These are phyloP conservation scores for Pleurozium schreberi DNA, from an alignment of 225 moss, liverwort and hornwort genomes.

Conservation along the genomic window DNA sequence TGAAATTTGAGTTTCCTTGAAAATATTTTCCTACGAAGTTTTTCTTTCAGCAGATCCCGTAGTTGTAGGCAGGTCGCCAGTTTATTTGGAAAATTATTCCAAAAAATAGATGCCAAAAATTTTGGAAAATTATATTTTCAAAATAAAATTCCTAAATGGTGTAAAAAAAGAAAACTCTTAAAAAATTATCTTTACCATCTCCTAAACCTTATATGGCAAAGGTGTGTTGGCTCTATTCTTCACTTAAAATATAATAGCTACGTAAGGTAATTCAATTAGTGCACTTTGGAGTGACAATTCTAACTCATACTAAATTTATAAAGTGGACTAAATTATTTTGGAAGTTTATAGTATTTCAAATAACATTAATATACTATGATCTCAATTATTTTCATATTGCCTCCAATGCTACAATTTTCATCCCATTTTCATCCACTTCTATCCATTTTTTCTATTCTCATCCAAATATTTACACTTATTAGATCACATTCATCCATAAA, in stretches of 20 bases:
- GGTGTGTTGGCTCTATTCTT: background rate
- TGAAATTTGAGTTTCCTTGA: background rate
- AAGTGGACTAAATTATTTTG: background rate
- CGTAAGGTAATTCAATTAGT: background rate
- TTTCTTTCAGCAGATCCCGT: background rate
- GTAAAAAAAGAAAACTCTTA: too few relatives aligned
- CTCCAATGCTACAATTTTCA: background rate
- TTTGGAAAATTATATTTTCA: background rate
- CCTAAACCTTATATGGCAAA: background rate
- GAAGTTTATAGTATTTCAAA: background rate
- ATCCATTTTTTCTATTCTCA: background rate
- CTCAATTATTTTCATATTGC: too few relatives aligned
- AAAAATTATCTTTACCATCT: background rate
- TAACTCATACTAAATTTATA: background rate
- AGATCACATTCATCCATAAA: background rate
- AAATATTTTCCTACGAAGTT: background rate
- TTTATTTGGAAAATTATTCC: background rate
- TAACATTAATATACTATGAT: background rate
- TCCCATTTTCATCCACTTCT: background rate
- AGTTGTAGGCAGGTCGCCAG: background rate
- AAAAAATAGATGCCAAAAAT: background rate
- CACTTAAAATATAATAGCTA: background rate
- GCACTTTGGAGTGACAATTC: fast-evolving
- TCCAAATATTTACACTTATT: background rate
- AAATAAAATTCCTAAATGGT: background rate